Evolutionary conservation across 202 grass and related monocot genomes (phyloP).

Genomic region (Hordeum pubiflorum): DNA sequence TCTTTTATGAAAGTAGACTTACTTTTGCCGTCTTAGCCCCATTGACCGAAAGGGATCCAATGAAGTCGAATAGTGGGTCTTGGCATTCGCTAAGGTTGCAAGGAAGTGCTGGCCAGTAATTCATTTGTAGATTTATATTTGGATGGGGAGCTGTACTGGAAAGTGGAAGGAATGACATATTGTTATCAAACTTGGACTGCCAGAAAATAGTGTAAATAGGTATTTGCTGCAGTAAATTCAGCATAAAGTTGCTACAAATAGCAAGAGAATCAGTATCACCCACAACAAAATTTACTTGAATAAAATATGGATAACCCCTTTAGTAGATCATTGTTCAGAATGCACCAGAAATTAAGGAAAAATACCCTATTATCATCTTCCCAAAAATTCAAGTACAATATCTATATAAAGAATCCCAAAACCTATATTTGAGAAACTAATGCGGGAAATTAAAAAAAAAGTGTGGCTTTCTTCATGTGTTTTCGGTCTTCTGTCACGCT

Average conservation of each 20-base stretch:
- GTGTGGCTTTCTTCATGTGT: neutral
- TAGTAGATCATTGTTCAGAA: neutral
- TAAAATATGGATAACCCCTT: neutral
- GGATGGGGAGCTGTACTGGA: conserved; percentile 82
- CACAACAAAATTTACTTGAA: neutral
- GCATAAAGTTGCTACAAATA: neutral
- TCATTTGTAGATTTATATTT: conserved; percentile 99
- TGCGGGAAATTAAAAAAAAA: neutral
- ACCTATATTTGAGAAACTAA: neutral
- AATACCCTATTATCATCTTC: neutral
- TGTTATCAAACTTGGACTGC: conserved; percentile 15
- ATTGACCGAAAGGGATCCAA: conserved; percentile 76
- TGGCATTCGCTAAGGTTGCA: conserved; percentile 91
- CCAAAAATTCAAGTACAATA: neutral
- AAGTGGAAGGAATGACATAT: conserved; percentile 29
- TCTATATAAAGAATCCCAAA: neutral
- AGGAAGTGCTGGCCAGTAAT: conserved; percentile 90
- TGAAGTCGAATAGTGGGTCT: conserved; percentile 89
- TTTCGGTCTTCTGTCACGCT: neutral
- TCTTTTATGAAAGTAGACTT: conserved; percentile 26
- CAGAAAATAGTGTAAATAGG: conserved; percentile 6
- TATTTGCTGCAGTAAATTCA: neutral
- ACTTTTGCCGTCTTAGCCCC: conserved; percentile 93
- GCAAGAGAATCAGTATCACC: neutral
- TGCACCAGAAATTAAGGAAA: neutral